Conservation (phyloP, 169 alveolate species). For the Eimeria tenella region DNA sequence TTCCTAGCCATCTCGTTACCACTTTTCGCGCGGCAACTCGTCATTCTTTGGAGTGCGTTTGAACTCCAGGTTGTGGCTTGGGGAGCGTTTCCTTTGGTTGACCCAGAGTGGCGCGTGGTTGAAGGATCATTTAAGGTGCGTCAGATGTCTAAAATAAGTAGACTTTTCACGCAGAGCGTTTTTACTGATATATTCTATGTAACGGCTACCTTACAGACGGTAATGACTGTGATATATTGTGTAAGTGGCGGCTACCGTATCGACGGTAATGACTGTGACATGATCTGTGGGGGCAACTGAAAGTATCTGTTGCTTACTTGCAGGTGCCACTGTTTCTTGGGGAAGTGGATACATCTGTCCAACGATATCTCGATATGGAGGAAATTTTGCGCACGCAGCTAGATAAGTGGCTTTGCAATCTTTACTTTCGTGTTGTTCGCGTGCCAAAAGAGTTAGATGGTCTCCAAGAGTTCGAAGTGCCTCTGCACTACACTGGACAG, state of each 20-base stretch:
- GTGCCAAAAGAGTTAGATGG: slow-evolving; percentile 79
- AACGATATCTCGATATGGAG: slow-evolving; percentile 85
- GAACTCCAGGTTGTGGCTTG: slow-evolving; percentile 78
- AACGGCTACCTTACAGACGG: not conserved
- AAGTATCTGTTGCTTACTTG: slow-evolving; percentile 4
- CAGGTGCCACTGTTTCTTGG: slow-evolving; percentile 80
- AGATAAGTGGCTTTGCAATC: slow-evolving; percentile 88
- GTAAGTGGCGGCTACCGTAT: not conserved
- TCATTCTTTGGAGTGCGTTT: not conserved
- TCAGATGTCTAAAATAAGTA: not conserved
- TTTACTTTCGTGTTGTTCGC: slow-evolving; percentile 82
- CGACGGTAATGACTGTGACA: not conserved
- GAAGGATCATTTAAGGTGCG: slow-evolving; percentile 86
- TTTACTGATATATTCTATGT: not conserved
- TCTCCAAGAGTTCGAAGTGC: slow-evolving; percentile 76
- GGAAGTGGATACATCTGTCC: slow-evolving; percentile 80
- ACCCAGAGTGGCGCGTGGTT: slow-evolving; percentile 83
- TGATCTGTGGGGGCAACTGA: not conserved
- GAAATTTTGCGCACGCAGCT: slow-evolving; percentile 80
- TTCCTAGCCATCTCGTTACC: too few species aligned
- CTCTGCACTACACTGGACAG: slow-evolving; percentile 75
- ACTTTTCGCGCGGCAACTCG: not conserved
- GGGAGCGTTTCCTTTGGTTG: slow-evolving; percentile 86
- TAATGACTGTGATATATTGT: not conserved
- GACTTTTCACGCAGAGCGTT: not conserved